Base-by-base conservation (phyloP, 1,284 basidiomycete species). In the Ustilago tritici region DNA sequence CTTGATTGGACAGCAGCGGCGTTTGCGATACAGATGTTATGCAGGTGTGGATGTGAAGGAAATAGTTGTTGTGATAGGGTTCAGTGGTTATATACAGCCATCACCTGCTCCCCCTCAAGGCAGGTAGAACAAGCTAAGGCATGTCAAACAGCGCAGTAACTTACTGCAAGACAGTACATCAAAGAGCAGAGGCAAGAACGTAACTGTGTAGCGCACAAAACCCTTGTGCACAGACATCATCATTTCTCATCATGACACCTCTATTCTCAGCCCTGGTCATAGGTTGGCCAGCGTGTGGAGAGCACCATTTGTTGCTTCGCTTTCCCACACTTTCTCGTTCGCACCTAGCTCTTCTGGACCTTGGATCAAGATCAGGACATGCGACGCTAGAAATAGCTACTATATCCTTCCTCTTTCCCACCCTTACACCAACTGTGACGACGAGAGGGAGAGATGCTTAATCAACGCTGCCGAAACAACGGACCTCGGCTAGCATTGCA, bases 371-470 rank as follows among this genome's bases (percentile, higher is more conserved):
- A 50, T 50, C 31, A 55, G 53, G 31, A 11, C 61, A 63, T 56
- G 61, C 56, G 61, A 63, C 61, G 61, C 43, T 34, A 35, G 17
- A 61, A 60, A 49, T 60, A 60, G 57, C 57, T 28, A 28, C 23
- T 28, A 0, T 28, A 28, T 28, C 23, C 23, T 28, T 28, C 23
- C 23, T 28, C 23, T 28, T 28, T 28, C 23, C 23, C 23, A 3
- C 23, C 23, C 23, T 28, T 28, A 28, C 23, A 28, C 23, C 23
- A 28, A 28, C 23, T 31, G 9, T 50, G 28, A 31, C 28, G 49
- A 28, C 23, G 23, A 3, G 23, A 28, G 23, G 23, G 23, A 28
- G 23, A 28, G 23, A 28, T 31, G 49, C 49, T 50, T 50, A 50
- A 50, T 50, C 49, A 50, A 50, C 28, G 28, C 28, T 50, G 49